Base-by-base conservation (phyloP, 768 basidiomycete genomes). In the Boletus coccyginus region DNA sequence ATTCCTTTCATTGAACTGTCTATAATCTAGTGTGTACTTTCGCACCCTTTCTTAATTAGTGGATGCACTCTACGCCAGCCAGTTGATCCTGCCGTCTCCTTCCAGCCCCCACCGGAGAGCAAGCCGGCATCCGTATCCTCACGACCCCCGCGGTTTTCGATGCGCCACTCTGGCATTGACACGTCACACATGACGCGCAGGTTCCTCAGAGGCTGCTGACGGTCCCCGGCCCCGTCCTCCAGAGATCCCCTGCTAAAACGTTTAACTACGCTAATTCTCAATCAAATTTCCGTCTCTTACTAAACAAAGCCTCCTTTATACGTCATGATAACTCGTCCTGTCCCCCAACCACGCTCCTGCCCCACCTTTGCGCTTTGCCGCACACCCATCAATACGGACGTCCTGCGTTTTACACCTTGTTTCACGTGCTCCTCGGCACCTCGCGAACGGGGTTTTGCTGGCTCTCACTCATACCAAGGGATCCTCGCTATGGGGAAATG, bases 261-360 rank as follows among this genome's bases (percentile, higher is more conserved):
- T 60, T 55, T 70, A 68, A 70, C 63, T 56, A 71, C 55, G 60
- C 53, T 72, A 70, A 71, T 66, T 70, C 53, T 24, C 58, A 65
- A 68, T 69, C 62, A 57, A 59, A 56, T 65, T 39, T 59, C 60
- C 56, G 58, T 54, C 40, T 62, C 55, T 60, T 62, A 67, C 67
- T 42, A 56, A 62, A 55, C 44, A 45, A 46, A 42, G 44, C 38
- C 24, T 17, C 38, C 46, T 41, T 36, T 7, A 10, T 59, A 67
- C 65, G 62, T 67, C 67, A 69, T 53, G 57, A 48, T 45, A 46
- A 24, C 45, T 52, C 17, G n/a, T 46, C 21, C 40, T 46, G 27
- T 16, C 31, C 52, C 44, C 47, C n/a, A n/a, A n/a, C n/a, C 57
- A 55, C 39, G 24, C 50, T 50, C 47, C 31, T 29, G 41, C 52